Percentiles rank a stretch among this genome's conserved stretches.
phyloP scores from a whole-genome alignment of 2,329 filamentous ascomycete species.

The Lasiodiplodia sp. region DNA sequence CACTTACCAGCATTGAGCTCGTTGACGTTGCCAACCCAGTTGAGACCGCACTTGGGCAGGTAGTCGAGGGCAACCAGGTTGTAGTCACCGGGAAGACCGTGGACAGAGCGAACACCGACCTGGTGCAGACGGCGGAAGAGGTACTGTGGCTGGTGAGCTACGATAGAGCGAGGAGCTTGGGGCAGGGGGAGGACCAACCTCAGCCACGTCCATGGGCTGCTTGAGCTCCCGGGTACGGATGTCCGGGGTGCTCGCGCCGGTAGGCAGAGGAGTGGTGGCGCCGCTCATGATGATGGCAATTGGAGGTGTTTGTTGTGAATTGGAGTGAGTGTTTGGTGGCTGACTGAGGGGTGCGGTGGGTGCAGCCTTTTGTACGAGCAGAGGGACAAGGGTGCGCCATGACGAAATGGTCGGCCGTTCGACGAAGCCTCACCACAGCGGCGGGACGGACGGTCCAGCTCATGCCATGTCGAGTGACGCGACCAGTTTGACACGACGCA shows the following conservation, averaged over 20 bases:
- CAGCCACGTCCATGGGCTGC: conserved; percentile 63
- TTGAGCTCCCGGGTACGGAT: conserved; percentile 52
- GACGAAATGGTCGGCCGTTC: conserved; percentile 23
- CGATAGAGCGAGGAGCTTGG: neutral
- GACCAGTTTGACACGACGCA: conserved; percentile 13
- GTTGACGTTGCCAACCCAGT: conserved; percentile 69
- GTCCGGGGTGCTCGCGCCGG: conserved; percentile 36
- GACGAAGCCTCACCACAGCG: neutral
- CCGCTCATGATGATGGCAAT: conserved; percentile 30
- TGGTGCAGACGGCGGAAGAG: conserved; percentile 58
- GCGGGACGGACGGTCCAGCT: conserved; percentile 18
- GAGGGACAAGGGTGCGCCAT: conserved; percentile 20
- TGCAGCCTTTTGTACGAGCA: conserved; percentile 26
- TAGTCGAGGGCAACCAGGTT: conserved; percentile 63
- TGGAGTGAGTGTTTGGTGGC: conserved; percentile 3
- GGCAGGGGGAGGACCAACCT: conserved; percentile 44
- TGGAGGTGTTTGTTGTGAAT: neutral
- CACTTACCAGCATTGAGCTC: conserved; percentile 64
- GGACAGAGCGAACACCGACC: conserved; percentile 57
- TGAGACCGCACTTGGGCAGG: conserved; percentile 59
- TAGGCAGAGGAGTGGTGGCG: conserved; percentile 26
- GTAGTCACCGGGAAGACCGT: conserved; percentile 61
- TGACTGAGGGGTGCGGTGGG: neutral
- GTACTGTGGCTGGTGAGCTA: conserved; percentile 48
- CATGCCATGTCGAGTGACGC: conserved; percentile 27